These are phyloP conservation scores for Raddia guianensis DNA, from an alignment of 176 grass and related monocot genomes.

Conservation along the genomic window DNA sequence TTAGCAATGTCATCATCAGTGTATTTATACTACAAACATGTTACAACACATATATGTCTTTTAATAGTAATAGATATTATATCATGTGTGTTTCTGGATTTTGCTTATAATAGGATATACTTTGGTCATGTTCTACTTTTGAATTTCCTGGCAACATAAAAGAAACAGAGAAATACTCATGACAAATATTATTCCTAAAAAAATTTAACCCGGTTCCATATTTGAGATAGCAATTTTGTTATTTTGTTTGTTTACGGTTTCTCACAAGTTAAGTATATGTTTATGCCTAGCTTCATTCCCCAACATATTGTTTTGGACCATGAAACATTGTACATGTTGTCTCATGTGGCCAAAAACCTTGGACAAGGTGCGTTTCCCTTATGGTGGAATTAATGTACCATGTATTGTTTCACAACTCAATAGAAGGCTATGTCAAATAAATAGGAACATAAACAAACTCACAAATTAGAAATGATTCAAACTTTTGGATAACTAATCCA, in stretches of 20 bases:
- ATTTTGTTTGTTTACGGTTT: not conserved
- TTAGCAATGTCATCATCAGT: not conserved
- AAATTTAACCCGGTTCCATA: not conserved
- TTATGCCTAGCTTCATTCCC: not conserved
- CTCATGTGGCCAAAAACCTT: not conserved
- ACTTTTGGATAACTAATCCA: not conserved
- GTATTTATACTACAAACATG: not conserved
- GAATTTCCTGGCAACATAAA: conserved; percentile 4
- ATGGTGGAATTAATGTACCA: not conserved
- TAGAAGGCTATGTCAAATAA: not conserved
- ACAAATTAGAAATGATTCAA: conserved; percentile 11
- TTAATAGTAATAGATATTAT: not conserved
- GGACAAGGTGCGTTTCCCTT: not conserved
- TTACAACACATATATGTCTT: not conserved
- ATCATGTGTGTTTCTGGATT: not conserved
- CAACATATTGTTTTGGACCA: not conserved
- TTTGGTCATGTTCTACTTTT: not conserved
- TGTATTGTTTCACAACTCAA: conserved; percentile 15
- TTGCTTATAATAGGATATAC: not conserved
- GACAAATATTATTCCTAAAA: not conserved
- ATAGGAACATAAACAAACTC: not conserved
- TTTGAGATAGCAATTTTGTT: not conserved
- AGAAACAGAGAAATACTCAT: not conserved
- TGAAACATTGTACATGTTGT: not conserved
- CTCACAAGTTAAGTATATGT: conserved; percentile 6